These are phyloP conservation scores for Benincasa hispida DNA, from an alignment of 306 rosid genomes.

Conservation along the genomic window DNA sequence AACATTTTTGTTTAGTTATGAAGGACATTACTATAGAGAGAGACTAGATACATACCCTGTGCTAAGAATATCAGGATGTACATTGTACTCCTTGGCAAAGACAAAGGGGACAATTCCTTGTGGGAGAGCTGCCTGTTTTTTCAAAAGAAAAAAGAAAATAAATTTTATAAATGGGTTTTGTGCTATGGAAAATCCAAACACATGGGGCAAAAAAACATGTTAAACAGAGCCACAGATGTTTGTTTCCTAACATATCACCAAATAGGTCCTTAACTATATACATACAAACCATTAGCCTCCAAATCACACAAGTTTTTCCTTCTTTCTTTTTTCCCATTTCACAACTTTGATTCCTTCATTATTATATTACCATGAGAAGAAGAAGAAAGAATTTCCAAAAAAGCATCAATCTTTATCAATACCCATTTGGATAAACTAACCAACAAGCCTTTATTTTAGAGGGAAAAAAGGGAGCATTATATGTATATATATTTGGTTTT, in stretches of 20 bases:
- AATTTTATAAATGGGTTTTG: not conserved
- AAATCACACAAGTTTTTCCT: not conserved
- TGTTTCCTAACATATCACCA: slow-evolving; percentile 17
- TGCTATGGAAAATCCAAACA: slow-evolving; percentile 4
- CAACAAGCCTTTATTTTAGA: no score
- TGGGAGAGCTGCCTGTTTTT: slow-evolving; percentile 84
- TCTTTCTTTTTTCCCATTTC: not conserved
- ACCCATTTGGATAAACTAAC: not conserved
- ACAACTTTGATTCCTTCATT: no score
- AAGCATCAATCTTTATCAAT: not conserved
- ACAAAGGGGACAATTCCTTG: slow-evolving; percentile 99
- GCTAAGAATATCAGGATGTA: slow-evolving; percentile 91
- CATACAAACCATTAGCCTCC: not conserved
- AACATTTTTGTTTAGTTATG: not conserved
- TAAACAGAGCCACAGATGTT: slow-evolving; percentile 23
- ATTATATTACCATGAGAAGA: no score
- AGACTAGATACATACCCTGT: slow-evolving; percentile 38
- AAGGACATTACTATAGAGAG: not conserved
- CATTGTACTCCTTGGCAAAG: slow-evolving; percentile 88
- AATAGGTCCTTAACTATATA: slow-evolving; percentile 5
- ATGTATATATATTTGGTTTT: not conserved
- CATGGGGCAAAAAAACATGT: slow-evolving; percentile 23
- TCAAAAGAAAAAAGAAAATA: not conserved
- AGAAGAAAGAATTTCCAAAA: not conserved
- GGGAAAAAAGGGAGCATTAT: no score